Conservation (phyloP, 2,329 filamentous ascomycete species). For the Fusarium continuum region DNA sequence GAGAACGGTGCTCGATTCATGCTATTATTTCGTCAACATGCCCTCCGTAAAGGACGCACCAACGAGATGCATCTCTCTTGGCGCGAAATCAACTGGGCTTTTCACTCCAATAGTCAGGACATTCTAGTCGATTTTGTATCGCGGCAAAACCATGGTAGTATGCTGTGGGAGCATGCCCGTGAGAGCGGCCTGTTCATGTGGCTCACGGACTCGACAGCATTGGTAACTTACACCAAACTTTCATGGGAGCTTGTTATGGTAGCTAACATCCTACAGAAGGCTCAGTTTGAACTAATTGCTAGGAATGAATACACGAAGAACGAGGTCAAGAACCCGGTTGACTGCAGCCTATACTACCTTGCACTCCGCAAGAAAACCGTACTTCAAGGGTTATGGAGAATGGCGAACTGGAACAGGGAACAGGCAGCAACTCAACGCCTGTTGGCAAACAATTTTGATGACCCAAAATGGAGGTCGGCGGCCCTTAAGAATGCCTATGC, state of each 20-base stretch:
- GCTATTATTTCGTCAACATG: constrained; percentile 85
- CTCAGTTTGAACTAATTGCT: constrained; percentile 89
- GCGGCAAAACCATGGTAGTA: constrained; percentile 78
- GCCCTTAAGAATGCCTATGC: constrained; percentile 98
- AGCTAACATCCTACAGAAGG: constrained; percentile 44
- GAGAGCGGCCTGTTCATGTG: constrained; percentile 96
- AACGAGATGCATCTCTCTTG: constrained; percentile 74
- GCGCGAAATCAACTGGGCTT: constrained; percentile 87
- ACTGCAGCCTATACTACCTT: constrained; percentile 91
- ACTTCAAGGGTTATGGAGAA: constrained; percentile 91
- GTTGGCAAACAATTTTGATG: constrained; percentile 88
- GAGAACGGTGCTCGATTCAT: constrained; percentile 89
- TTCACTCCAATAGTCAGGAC: constrained; percentile 86
- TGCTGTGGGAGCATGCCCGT: constrained; percentile 86
- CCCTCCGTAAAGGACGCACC: constrained; percentile 71
- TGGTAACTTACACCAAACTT: constrained; percentile 61
- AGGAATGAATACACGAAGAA: constrained; percentile 92
- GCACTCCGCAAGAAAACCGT: constrained; percentile 91
- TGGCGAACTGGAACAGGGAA: constrained; percentile 89
- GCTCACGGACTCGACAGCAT: constrained; percentile 78
- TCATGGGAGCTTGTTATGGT: neutral
- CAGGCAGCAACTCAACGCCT: constrained; percentile 82
- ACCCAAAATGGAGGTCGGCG: constrained; percentile 85
- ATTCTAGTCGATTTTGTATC: constrained; percentile 86
- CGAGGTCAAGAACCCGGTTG: constrained; percentile 87